Evolutionary conservation across 2,329 filamentous ascomycete genomes (phyloP).

Genomic region (Uncinocarpus reesii): DNA sequence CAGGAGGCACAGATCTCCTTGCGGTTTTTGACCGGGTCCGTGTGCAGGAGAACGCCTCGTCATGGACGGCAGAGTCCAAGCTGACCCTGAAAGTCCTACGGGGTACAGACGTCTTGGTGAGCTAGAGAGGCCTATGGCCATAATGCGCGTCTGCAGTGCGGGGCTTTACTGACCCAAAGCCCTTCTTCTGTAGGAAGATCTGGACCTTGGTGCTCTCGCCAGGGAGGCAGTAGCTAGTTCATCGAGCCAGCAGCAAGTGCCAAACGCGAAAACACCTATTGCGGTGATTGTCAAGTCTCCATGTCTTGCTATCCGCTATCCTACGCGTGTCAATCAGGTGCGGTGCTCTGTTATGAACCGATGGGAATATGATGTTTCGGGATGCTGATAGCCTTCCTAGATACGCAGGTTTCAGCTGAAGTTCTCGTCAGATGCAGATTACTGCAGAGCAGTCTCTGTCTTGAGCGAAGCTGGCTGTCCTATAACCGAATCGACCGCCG

Average conservation of each 20-base stretch:
- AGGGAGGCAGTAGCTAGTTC: slow-evolving; percentile 15
- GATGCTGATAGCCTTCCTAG: slow-evolving; percentile 24
- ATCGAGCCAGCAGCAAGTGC: slow-evolving; percentile 7
- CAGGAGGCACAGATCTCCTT: slow-evolving; percentile 28
- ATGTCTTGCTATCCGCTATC: slow-evolving; percentile 39
- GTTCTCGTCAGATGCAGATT: slow-evolving; percentile 33
- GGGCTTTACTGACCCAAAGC: not conserved
- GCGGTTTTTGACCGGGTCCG: slow-evolving; percentile 29
- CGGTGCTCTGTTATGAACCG: not conserved
- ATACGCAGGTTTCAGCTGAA: slow-evolving; percentile 39
- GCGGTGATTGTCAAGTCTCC: slow-evolving; percentile 37
- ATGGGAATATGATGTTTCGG: not conserved
- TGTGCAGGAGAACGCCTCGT: not conserved
- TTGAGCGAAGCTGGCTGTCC: slow-evolving; percentile 35
- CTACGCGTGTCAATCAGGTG: slow-evolving; percentile 25
- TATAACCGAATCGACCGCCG: slow-evolving; percentile 32
- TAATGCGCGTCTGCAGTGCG: not conserved
- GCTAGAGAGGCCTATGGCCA: not conserved
- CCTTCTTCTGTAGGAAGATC: slow-evolving; percentile 30
- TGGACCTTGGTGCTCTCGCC: slow-evolving; percentile 30
- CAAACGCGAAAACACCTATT: slow-evolving; percentile 26
- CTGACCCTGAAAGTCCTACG: slow-evolving; percentile 29
- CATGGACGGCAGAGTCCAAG: slow-evolving; percentile 17
- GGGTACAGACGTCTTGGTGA: slow-evolving; percentile 30
- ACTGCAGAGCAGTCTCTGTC: slow-evolving; percentile 33